phyloP scores from a whole-genome alignment of 106 monocot species.

The Dendrobium catenatum region DNA sequence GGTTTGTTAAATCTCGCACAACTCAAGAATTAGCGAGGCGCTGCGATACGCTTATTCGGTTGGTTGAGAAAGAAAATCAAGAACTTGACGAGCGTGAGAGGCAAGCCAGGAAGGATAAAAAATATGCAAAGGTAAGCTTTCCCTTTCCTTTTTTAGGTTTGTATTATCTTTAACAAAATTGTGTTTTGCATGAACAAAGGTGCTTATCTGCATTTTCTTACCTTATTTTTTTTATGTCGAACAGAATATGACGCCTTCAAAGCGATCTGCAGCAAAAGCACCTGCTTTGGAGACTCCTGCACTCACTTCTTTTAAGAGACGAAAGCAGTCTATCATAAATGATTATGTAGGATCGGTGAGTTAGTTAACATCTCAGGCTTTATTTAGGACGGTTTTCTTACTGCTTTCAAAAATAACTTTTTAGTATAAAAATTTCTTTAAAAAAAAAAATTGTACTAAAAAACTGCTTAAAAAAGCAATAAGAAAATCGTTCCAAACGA shows the following conservation, averaged over 20 bases:
- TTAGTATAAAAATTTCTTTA: too few relatives aligned
- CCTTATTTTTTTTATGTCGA: background rate
- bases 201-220: background rate
- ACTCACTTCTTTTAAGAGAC: conserved; percentile 53
- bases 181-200: background rate
- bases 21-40: conserved; percentile 88
- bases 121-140: conserved; percentile 51
- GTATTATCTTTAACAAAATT: background rate
- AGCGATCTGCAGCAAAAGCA: conserved; percentile 39
- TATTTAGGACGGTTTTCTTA: too few relatives aligned
- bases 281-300: conserved; percentile 48
- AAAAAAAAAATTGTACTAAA: too few relatives aligned
- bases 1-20: conserved; percentile 98
- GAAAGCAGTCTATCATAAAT: conserved; percentile 63
- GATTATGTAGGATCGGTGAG: conserved; percentile 67
- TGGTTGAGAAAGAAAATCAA: conserved; percentile 96
- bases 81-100: conserved; percentile 88
- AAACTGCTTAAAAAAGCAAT: too few relatives aligned
- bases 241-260: conserved; percentile 66
- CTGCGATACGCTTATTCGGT: conserved; percentile 88
- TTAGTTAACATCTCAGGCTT: background rate
- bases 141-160: background rate
- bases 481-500: too few relatives aligned
- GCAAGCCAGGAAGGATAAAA: conserved; percentile 83
- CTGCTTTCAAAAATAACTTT: too few relatives aligned